Conservation (phyloP, 495 filamentous ascomycete genomes). For the Pyrenopolyporus hunteri region DNA sequence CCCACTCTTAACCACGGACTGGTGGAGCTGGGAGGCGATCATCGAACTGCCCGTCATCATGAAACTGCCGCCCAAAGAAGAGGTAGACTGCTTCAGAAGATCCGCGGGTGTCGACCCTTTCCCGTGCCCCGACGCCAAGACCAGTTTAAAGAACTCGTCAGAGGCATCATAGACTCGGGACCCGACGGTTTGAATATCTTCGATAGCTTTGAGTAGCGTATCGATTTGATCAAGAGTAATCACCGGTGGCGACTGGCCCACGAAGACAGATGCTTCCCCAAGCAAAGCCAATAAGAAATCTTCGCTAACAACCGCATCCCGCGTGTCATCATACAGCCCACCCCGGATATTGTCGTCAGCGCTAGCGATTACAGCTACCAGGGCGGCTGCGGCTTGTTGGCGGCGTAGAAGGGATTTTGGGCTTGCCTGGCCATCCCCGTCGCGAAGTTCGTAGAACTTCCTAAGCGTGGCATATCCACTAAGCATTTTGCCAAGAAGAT, state of each 20-base stretch:
- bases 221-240: constrained; percentile 72
- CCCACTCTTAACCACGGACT: constrained; percentile 62
- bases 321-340: constrained; percentile 78
- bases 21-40: constrained; percentile 66
- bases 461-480: constrained; percentile 89
- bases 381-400: constrained; percentile 69
- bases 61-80: constrained; percentile 61
- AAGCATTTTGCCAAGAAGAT: constrained; percentile 79
- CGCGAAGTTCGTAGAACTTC: constrained; percentile 84
- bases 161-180: constrained; percentile 70
- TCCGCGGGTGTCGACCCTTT: constrained; percentile 63
- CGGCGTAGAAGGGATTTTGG: constrained; percentile 56
- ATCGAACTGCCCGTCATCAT: constrained; percentile 74
- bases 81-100: constrained; percentile 70
- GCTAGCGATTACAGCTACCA: constrained; percentile 79
- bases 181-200: constrained; percentile 80
- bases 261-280: constrained; percentile 79
- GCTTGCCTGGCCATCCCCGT: constrained; percentile 56
- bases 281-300: constrained; percentile 83
- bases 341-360: constrained; percentile 88
- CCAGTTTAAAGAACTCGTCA: constrained; percentile 71
- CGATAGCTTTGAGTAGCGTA: constrained; percentile 75
- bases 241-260: constrained; percentile 60
- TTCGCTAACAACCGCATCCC: constrained; percentile 80
- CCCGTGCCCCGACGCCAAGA: constrained; percentile 51